Percentiles rank a stretch among this genome's conserved stretches.
phyloP scores from a whole-genome alignment of 139 green algal genomes.

The Marvania coccoides region DNA sequence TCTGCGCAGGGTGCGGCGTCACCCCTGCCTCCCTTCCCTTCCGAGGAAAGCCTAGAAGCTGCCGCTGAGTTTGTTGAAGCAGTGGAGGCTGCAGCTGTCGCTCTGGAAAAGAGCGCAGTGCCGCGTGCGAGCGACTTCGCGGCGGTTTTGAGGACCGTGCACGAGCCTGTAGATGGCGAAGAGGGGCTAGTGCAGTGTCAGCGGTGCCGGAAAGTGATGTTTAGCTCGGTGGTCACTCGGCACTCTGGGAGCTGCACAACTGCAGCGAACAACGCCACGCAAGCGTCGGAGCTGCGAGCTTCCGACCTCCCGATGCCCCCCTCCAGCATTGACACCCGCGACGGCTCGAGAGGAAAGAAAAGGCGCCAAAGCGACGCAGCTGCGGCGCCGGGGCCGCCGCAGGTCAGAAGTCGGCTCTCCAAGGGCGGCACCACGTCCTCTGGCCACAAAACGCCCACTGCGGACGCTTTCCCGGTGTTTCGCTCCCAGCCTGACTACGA shows the following conservation, averaged over 20 bases:
- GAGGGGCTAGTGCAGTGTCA: not conserved
- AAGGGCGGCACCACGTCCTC: too few relatives aligned
- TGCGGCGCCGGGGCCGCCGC: too few relatives aligned
- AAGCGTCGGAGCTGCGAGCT: too few relatives aligned
- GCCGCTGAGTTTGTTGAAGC: not conserved
- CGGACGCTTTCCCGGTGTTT: too few relatives aligned
- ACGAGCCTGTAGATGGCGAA: not conserved
- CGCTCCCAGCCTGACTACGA: too few relatives aligned
- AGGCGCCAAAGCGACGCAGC: too few relatives aligned
- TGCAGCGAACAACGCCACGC: too few relatives aligned
- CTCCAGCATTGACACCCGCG: not conserved
- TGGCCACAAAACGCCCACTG: too few relatives aligned
- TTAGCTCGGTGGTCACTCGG: not conserved
- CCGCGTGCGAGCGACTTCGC: not conserved
- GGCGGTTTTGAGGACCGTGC: not conserved
- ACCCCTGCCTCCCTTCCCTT: not conserved
- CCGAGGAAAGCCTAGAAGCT: not conserved
- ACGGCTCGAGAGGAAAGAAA: not conserved
- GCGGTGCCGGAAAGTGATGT: conserved; percentile 2
- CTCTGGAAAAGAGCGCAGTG: not conserved
- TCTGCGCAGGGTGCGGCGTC: not conserved
- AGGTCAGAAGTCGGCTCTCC: too few relatives aligned
- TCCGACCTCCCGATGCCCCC: too few relatives aligned
- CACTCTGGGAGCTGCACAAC: too few relatives aligned
- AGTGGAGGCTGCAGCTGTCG: not conserved